phyloP scores from a whole-genome alignment of 148 eudicot species.

The Rhododendron kiyosumense region DNA sequence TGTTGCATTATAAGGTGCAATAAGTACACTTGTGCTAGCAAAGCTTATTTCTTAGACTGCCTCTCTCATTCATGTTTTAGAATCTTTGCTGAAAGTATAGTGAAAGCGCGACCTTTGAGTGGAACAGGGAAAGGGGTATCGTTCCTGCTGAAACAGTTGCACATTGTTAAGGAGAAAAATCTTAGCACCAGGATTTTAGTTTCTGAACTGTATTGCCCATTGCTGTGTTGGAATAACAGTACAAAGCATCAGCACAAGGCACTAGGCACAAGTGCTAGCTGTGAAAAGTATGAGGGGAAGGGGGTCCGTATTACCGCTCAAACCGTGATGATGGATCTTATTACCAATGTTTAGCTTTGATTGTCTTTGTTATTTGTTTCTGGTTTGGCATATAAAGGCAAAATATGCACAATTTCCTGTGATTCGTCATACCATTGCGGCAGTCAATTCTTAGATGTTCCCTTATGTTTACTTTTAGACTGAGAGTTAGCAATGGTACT shows the following conservation, averaged over 20 bases:
- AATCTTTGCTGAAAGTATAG: background rate
- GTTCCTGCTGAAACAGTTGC: background rate
- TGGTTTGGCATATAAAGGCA: background rate
- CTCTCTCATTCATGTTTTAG: background rate
- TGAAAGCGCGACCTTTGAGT: background rate
- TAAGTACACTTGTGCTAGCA: background rate
- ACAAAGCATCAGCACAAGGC: background rate
- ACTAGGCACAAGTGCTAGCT: background rate
- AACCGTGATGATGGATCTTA: background rate
- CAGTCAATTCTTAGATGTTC: background rate
- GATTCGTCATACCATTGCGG: background rate
- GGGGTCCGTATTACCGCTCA: background rate
- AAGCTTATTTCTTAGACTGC: background rate
- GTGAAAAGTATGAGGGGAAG: background rate
- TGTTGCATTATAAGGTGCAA: background rate
- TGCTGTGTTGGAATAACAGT: background rate
- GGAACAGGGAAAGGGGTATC: background rate
- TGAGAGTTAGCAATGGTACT: background rate
- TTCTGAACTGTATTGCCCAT: background rate
- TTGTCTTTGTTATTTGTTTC: background rate
- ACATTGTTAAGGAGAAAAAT: background rate
- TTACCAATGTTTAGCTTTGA: background rate
- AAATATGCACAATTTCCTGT: background rate
- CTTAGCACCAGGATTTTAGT: background rate
- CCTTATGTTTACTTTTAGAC: background rate